Conservation (phyloP, 192 early-diverging fungal species). For the Backusella tarrabulga region DNA sequence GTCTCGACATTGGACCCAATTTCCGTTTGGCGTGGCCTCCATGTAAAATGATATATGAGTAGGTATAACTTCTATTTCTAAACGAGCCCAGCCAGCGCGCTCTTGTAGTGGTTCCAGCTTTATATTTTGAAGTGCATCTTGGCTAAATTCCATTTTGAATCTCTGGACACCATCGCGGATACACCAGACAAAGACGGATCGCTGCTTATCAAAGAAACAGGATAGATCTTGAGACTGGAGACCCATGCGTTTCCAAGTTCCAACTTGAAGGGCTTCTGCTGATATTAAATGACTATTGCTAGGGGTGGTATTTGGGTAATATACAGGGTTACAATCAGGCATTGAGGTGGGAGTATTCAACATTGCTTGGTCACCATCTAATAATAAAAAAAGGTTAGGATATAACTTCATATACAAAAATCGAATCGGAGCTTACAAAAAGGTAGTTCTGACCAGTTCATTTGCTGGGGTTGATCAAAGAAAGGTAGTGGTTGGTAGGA, state of each 20-base stretch:
- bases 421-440: neutral
- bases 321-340: neutral
- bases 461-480: neutral
- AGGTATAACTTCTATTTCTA: constrained; percentile 16
- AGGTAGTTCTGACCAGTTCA: neutral
- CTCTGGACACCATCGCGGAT: constrained; percentile 54
- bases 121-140: constrained; percentile 55
- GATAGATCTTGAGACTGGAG: constrained; percentile 48
- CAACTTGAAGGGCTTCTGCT: constrained; percentile 57
- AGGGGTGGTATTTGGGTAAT: neutral
- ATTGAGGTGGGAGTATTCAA: neutral
- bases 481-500: neutral
- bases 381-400: neutral
- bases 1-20: constrained; percentile 61
- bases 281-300: constrained; percentile 25
- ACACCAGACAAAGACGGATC: constrained; percentile 53
- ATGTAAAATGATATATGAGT: constrained; percentile 48
- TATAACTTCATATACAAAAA: neutral
- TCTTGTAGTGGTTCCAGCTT: constrained; percentile 33
- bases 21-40: constrained; percentile 22
- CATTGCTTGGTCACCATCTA: neutral
- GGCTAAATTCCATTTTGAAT: constrained; percentile 37
- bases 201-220: constrained; percentile 51
- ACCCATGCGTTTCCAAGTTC: constrained; percentile 63
- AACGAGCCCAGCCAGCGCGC: constrained; percentile 33